Evolutionary conservation across 2,329 filamentous ascomycete species (phyloP), one percentile per base, ranked within the genome.

Genomic region (Colletotrichum incanum): DNA sequence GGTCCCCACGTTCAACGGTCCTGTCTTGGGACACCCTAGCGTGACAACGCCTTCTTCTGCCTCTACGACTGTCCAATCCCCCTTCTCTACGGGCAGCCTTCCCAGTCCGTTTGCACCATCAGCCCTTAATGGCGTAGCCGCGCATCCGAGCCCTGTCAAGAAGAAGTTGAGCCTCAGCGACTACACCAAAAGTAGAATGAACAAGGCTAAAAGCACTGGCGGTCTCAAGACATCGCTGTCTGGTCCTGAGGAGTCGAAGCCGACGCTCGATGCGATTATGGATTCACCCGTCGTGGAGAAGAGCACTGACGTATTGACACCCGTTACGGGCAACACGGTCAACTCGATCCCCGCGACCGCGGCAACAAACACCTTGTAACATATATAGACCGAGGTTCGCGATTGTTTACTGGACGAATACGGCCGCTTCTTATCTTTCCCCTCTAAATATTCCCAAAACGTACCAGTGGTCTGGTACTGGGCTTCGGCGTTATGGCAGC

Each of bases 141-240:
- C 84, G 12, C 84, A 86, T 28, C 88, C 89, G 3, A 92, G 89
- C 73, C 90, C 91, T 2, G 83, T 90, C 41, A 92, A 91, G 81
- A 92, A 93, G 84, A 92, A 92, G 79, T 81, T 93, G 47, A 92
- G 89, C 74, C 79, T 92, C 2, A 92, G 90, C 76, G 91, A 92
- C 76, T 93, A 93, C 76, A 88, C 85, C 11, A 90, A 89, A 78
- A 89, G 87, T 74, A 84, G 88, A 62, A 84, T 87, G 82, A 88
- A 87, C 76, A 91, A 90, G 77, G 86, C 61, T 18, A 70, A 66
- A 43, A 64, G 52, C 43, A 59, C 37, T 6, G 66, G 56, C 3
- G 54, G 39, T 1, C 50, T 70, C 31, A 75, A 74, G 67, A 68
- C 72, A 12, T 47, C 72, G 0, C 9, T 63, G 23, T 26, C 69